phyloP scores from a whole-genome alignment of 257 asterid species.

The Linaria vulgaris region DNA sequence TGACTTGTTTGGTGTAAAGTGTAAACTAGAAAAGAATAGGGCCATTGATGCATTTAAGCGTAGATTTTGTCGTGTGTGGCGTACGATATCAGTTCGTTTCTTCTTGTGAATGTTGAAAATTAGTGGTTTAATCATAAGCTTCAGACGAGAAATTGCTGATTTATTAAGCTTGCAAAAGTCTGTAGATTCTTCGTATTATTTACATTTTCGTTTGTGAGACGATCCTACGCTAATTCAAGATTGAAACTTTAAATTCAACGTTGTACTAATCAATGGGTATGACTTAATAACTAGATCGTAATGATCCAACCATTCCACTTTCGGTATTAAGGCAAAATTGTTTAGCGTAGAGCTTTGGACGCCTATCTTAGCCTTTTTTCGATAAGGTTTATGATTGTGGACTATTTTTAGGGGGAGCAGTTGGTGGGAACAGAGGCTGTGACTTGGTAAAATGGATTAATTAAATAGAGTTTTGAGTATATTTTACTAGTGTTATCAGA shows the following conservation, averaged over 20 bases:
- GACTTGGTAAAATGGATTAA: conserved; percentile 53
- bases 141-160: background rate
- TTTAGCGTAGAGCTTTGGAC: background rate
- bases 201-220: too few species aligned
- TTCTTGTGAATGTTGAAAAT: too few species aligned
- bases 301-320: background rate
- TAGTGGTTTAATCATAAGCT: background rate
- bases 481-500: conserved; percentile 1
- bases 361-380: conserved; percentile 6
- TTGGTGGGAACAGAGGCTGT: conserved; percentile 98
- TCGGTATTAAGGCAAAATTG: background rate
- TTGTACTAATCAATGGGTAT: too few species aligned
- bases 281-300: conserved; percentile 3
- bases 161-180: background rate
- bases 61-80: too few species aligned
- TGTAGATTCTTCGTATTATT: too few species aligned
- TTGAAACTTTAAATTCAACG: background rate
- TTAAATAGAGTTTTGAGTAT: background rate
- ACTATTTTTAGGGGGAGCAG: conserved; percentile 68
- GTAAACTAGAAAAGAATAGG: too few species aligned
- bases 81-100: too few species aligned
- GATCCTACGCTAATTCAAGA: too few species aligned
- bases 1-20: too few species aligned
- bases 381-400: conserved; percentile 15
- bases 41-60: too few species aligned